A percentile compares a stretch with the other conserved stretches of the same genome.
Conservation (phyloP, 768 basidiomycete species). For the Boletus insuetus region DNA sequence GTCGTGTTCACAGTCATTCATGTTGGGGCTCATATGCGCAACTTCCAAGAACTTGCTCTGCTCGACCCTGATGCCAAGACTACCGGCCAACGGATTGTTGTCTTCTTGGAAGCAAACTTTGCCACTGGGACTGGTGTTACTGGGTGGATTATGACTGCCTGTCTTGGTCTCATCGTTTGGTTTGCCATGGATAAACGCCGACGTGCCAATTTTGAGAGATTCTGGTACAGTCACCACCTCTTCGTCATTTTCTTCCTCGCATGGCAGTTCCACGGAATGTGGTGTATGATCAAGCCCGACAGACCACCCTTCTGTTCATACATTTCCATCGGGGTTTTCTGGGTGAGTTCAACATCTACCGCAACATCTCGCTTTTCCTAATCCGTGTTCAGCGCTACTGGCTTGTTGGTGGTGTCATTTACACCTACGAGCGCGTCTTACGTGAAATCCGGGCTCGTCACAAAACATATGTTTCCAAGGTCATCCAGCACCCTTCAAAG, state of each 20-base stretch:
- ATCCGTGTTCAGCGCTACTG: constrained; percentile 67
- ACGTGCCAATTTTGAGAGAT: constrained; percentile 77
- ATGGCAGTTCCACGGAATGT: constrained; percentile 97
- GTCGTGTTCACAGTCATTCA: constrained; percentile 75
- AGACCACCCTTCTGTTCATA: constrained; percentile 83
- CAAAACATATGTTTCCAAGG: constrained; percentile 89
- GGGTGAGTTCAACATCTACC: constrained; percentile 52
- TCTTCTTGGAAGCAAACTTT: constrained; percentile 81
- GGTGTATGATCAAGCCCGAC: constrained; percentile 95
- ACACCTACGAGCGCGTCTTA: constrained; percentile 83
- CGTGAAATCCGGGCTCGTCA: constrained; percentile 92
- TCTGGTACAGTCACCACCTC: constrained; percentile 88
- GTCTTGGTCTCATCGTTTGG: constrained; percentile 77
- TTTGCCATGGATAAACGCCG: constrained; percentile 82
- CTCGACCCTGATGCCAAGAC: constrained; percentile 52
- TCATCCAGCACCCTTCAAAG: constrained; percentile 92
- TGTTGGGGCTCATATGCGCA: constrained; percentile 81
- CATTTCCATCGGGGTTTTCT: constrained; percentile 89
- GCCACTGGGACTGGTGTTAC: constrained; percentile 78
- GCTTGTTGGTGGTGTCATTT: constrained; percentile 83
- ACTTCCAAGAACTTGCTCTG: constrained; percentile 68
- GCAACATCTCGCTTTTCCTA: constrained; percentile 2
- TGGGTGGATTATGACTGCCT: constrained; percentile 84
- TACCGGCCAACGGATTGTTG: constrained; percentile 51
- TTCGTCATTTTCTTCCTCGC: constrained; percentile 90